Conservation (phyloP, 164 flowering plant species). For the Dillenia turbinata region DNA sequence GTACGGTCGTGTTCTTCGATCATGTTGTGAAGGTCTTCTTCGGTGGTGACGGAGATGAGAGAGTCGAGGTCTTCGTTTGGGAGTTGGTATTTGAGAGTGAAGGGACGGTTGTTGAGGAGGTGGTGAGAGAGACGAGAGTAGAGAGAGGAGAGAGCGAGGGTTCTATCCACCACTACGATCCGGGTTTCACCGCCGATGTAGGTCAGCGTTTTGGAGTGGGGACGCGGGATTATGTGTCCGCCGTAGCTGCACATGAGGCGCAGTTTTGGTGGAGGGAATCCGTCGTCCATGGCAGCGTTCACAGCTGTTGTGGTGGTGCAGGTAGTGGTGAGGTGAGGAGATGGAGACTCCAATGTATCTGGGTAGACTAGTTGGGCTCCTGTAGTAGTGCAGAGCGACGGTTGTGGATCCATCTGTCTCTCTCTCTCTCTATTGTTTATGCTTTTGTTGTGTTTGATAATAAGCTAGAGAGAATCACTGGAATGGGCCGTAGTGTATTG, state of each 20-base stretch:
- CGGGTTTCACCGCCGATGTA: slow-evolving; percentile 65
- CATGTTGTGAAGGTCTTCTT: slow-evolving; percentile 59
- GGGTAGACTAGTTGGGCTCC: too few species aligned
- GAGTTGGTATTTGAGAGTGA: slow-evolving; percentile 65
- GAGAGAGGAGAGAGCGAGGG: slow-evolving; percentile 36
- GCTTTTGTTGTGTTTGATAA: too few species aligned
- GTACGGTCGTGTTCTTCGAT: slow-evolving; percentile 50
- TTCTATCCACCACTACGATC: slow-evolving; percentile 48
- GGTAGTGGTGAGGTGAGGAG: too few species aligned
- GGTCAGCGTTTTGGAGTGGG: slow-evolving; percentile 55
- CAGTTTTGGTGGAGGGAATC: slow-evolving; percentile 16
- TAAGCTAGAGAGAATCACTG: too few species aligned
- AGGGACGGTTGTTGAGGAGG: slow-evolving; percentile 46
- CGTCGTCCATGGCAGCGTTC: too few species aligned
- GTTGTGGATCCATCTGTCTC: too few species aligned
- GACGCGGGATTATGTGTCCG: slow-evolving; percentile 61
- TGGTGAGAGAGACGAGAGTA: slow-evolving; percentile 37
- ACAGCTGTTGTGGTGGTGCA: too few species aligned
- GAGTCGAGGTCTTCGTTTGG: slow-evolving; percentile 63
- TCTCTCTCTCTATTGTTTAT: too few species aligned
- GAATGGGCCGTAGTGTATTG: too few species aligned
- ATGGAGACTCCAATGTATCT: too few species aligned
- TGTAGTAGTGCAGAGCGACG: too few species aligned
- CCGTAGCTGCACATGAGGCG: slow-evolving; percentile 68
- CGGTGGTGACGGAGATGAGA: slow-evolving; percentile 41